Evolutionary conservation across 2,329 filamentous ascomycete genomes (phyloP), one percentile per base, ranked within the genome.

Genomic region (Emergomyces orientalis): DNA sequence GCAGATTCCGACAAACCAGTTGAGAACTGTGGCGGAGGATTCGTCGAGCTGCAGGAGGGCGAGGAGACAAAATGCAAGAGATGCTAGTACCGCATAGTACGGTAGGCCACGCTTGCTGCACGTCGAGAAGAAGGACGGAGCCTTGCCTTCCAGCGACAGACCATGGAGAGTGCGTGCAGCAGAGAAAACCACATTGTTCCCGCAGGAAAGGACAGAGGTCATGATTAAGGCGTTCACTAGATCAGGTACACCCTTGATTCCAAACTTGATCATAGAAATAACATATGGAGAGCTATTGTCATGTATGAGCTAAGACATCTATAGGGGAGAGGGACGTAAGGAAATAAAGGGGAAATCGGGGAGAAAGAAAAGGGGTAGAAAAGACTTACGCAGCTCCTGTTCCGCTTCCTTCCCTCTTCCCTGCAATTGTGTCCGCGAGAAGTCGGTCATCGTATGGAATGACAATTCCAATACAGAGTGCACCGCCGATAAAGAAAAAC

Each of bases 21-120:
- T 69, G 72, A 91, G 78, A 0, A 90, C 88, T 14, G 84, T 83
- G 9, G 87, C 82, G 0, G 85, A 82, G 63, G 79, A 80, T 62
- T 82, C 78, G 14, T 82, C 85, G 13, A 91, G 79, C 72, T 90
- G 86, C n/a, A 91, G 77, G 74, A 90, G 92, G 0, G 86, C 83
- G 2, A 93, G 78, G 14, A 89, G 77, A 1, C 86, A 83, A 67
- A 92, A 85, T 3, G 82, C 73, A 57, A 89, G 80, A 0, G 88
- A 86, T 25, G 85, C 74, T 1, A 74, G 63, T 43, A 91, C 87
- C 68, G 86, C 88, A 72, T 86, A 88, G 67, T 89, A 81, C 0
- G 89, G 89, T 0, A 92, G 85, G 55, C 88, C 87, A 17, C 75
- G 77, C 55, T 76, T 79, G 6, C 81, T 87, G 70, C 84, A 87